phyloP scores from a whole-genome alignment of 768 basidiomycete species.

The Suillus fuscotomentosus region DNA sequence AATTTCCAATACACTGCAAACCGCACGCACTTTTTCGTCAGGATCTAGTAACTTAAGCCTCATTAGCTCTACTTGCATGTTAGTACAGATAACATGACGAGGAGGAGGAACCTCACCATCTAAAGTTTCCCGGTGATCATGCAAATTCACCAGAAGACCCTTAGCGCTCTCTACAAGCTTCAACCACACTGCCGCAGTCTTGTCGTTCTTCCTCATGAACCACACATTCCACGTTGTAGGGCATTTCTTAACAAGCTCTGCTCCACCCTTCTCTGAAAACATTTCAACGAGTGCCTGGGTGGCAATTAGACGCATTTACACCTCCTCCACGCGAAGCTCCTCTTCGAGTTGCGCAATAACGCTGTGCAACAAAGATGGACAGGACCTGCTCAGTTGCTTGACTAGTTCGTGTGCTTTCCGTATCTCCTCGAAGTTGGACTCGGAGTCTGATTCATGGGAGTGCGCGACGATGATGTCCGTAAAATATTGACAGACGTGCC shows the following conservation, averaged over 20 bases:
- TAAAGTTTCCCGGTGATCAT: constrained; percentile 65
- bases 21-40: constrained; percentile 88
- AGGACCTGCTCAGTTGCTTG: constrained; percentile 75
- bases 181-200: constrained; percentile 64
- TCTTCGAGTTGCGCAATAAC: constrained; percentile 94
- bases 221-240: constrained; percentile 85
- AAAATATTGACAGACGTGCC: constrained; percentile 90
- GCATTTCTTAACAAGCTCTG: constrained; percentile 77
- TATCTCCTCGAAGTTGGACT: constrained; percentile 64
- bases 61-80: constrained; percentile 48
- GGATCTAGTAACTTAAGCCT: constrained; percentile 73
- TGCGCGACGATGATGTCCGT: constrained; percentile 78
- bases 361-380: constrained; percentile 79
- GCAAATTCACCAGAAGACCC: constrained; percentile 59
- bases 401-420: constrained; percentile 82
- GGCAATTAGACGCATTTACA: constrained; percentile 71
- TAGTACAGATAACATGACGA: constrained; percentile 7
- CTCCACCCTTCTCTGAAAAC: constrained; percentile 75
- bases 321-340: constrained; percentile 76
- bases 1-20: constrained; percentile 80
- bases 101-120: constrained; percentile 54
- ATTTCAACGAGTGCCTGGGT: constrained; percentile 88
- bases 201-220: constrained; percentile 79
- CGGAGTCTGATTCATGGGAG: constrained; percentile 51
- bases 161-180: constrained; percentile 73